A percentile compares a stretch with the other conserved stretches of the same genome.
Evolutionary conservation across 805 yeast genomes (phyloP).

Genomic region (Komagataella populi): DNA sequence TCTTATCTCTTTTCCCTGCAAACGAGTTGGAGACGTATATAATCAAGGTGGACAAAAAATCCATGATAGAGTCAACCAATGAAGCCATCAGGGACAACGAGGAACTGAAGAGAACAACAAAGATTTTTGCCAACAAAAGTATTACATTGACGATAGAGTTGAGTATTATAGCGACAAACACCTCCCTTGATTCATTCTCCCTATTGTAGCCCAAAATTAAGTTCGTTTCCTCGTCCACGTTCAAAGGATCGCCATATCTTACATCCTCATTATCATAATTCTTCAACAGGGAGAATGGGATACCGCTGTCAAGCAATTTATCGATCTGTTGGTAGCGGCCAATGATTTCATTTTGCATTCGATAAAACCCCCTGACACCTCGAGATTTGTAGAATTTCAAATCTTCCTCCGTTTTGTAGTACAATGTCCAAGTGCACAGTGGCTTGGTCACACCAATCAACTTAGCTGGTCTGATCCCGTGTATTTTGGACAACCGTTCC

Average conservation of each 20-base stretch:
- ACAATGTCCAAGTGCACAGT: slow-evolving; percentile 26
- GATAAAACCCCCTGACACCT: slow-evolving; percentile 30
- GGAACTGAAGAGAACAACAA: slow-evolving; percentile 47
- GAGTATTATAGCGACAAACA: slow-evolving; percentile 45
- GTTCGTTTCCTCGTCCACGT: slow-evolving; percentile 46
- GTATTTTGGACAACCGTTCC: slow-evolving; percentile 16
- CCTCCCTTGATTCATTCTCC: slow-evolving; percentile 27
- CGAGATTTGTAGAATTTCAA: slow-evolving; percentile 13
- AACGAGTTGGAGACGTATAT: slow-evolving; percentile 47
- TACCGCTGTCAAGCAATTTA: slow-evolving; percentile 53
- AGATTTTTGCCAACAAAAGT: slow-evolving; percentile 43
- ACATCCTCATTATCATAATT: slow-evolving; percentile 33
- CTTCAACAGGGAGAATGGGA: slow-evolving; percentile 49
- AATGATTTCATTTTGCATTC: slow-evolving; percentile 45
- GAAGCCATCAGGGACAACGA: slow-evolving; percentile 73
- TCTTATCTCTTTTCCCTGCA: slow-evolving; percentile 21
- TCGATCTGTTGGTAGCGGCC: slow-evolving; percentile 48
- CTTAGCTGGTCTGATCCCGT: slow-evolving; percentile 29
- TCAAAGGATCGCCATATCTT: slow-evolving; percentile 7
- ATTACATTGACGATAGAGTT: slow-evolving; percentile 49
- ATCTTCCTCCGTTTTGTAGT: slow-evolving; percentile 10
- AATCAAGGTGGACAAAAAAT: slow-evolving; percentile 61
- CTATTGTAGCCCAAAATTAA: slow-evolving; percentile 34
- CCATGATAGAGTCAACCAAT: slow-evolving; percentile 62
- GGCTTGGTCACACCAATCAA: slow-evolving; percentile 28